Base-by-base conservation (phyloP, 805 yeast genomes). In the Wickerhamomyces kurtzmanii region DNA sequence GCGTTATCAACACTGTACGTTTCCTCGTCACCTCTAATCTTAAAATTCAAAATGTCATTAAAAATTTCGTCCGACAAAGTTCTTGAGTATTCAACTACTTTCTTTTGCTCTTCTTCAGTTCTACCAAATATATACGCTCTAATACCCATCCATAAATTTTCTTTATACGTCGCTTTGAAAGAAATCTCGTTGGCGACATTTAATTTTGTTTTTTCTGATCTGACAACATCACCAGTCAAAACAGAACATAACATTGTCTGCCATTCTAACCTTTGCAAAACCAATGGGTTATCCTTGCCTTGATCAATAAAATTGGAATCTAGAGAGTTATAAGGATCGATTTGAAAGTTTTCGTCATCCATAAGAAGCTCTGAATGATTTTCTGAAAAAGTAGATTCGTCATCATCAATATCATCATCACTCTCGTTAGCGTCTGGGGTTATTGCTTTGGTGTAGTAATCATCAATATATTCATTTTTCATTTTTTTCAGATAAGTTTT, bases 141-240 rank as follows among this genome's bases (percentile, higher is more conserved):
- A 12, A 91, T 68, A 15, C 89, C 95, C 30, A 83, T 54, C 98
- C 98, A 91, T 20, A 85, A 56, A 34, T 75, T 84, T 41, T 79
- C 82, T 37, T 73, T 74, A 47, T 70, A 68, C 5, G 71, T 60
- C 5, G 75, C 61, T 33, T 71, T 65, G 31, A 71, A 41, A 37
- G 69, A 58, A 30, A 65, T 51, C 38, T 73, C 78, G 31, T 50
- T 46, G 31, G 54, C 62, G 33, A 43, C 49, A 11, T 71, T 74
- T 31, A 82, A 64, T 51, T 77, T 77, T 4, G 83, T 77, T 54
- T 89, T 91, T 46, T 91, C 98, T 9, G 89, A 78, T 20, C 79
- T 71, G 13, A 91, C 86, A 30, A 91, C 94, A 52, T 91, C 97
- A 40, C 98, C 97, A 3, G 93, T 89, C 20, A 91, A 67, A 4